A percentile compares a stretch with the other conserved stretches of the same genome.
Conservation (phyloP, 805 yeast species). For the Ogataea pini region DNA sequence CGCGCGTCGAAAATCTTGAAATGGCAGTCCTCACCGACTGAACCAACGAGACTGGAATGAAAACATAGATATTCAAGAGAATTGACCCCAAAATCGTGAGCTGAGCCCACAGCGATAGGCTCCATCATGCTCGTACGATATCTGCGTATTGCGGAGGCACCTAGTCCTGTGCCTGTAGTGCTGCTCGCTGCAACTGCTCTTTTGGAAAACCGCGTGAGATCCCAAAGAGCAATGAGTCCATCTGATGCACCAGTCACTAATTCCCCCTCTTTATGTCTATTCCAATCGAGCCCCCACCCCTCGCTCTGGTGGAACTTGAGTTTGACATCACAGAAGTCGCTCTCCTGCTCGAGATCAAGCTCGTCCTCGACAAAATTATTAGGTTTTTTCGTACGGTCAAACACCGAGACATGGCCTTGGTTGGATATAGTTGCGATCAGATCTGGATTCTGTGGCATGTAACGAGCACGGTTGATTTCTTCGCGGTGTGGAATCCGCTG, state of each 20-base stretch:
- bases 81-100: slow-evolving; percentile 58
- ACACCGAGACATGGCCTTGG: slow-evolving; percentile 63
- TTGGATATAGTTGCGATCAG: slow-evolving; percentile 71
- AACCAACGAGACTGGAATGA: slow-evolving; percentile 61
- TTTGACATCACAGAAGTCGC: slow-evolving; percentile 28
- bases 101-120: slow-evolving; percentile 25
- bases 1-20: slow-evolving; percentile 59
- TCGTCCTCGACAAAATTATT: slow-evolving; percentile 38
- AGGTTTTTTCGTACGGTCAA: slow-evolving; percentile 84
- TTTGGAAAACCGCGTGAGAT: slow-evolving; percentile 47
- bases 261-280: slow-evolving; percentile 56
- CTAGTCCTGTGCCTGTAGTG: slow-evolving; percentile 6
- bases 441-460: slow-evolving; percentile 87
- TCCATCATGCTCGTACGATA: slow-evolving; percentile 14
- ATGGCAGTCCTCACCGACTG: slow-evolving; percentile 65
- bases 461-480: slow-evolving; percentile 70
- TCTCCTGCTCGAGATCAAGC: slow-evolving; percentile 14
- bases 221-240: slow-evolving; percentile 69
- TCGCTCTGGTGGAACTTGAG: slow-evolving; percentile 44
- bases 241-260: slow-evolving; percentile 62
- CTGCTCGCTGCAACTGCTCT: slow-evolving; percentile 18
- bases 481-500: slow-evolving; percentile 71
- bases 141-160: slow-evolving; percentile 15
- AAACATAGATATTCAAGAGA: slow-evolving; percentile 68
- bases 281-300: slow-evolving; percentile 78